Conservation (phyloP, 139 green algal species). For the Choricystis sp. region DNA sequence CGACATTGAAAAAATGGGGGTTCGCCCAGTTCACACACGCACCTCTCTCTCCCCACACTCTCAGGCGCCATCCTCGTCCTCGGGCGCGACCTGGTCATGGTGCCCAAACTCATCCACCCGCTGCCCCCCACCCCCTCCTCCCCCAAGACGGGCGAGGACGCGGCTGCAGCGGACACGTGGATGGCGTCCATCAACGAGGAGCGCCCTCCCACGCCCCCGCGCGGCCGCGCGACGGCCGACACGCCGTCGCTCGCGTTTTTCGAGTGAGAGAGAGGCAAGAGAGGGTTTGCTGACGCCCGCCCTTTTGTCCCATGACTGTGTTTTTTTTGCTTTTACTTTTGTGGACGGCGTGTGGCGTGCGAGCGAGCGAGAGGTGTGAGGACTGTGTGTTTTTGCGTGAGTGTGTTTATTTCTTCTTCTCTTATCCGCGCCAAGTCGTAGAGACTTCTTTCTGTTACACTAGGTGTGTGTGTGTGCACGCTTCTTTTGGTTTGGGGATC, state of each 20-base stretch:
- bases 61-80: conserved; percentile 73
- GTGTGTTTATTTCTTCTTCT: background rate
- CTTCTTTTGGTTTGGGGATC: no score
- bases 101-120: conserved; percentile 99
- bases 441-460: no score
- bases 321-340: no score
- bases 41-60: background rate
- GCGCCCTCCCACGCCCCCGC: conserved; percentile 72
- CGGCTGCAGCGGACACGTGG: conserved; percentile 26
- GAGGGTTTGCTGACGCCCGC: no score
- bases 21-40: background rate
- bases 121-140: conserved; percentile 61
- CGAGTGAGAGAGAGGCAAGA: background rate
- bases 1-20: background rate
- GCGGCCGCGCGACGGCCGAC: conserved; percentile 45
- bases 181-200: conserved; percentile 73
- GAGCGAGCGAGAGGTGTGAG: background rate
- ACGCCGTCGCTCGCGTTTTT: conserved; percentile 26
- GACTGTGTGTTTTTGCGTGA: background rate
- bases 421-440: no score
- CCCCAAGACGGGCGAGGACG: background rate
- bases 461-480: no score
- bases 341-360: no score
- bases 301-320: no score
- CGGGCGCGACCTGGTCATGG: conserved; percentile 89